Percentiles rank a stretch among this genome's conserved stretches.
Conservation (phyloP, 2,329 filamentous ascomycete genomes). For the Paecilomyces sp. region DNA sequence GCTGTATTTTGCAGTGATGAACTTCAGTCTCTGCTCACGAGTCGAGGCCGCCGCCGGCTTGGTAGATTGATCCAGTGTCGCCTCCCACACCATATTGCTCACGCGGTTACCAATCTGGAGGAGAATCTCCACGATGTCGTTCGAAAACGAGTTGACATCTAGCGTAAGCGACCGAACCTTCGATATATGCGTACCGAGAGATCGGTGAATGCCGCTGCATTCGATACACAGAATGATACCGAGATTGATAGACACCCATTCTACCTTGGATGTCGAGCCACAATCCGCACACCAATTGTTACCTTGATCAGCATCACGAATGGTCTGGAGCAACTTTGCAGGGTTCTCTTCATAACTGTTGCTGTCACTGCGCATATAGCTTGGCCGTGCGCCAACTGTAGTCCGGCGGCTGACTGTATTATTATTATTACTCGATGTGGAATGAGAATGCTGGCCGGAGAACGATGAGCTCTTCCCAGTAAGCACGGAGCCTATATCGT, state of each 20-base stretch:
- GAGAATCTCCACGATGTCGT: conserved; percentile 91
- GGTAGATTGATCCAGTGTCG: conserved; percentile 62
- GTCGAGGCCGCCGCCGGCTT: conserved; percentile 74
- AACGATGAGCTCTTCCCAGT: conserved; percentile 76
- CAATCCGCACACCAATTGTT: conserved; percentile 95
- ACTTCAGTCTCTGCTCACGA: conserved; percentile 83
- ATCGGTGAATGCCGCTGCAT: conserved; percentile 94
- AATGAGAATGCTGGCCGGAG: conserved; percentile 48
- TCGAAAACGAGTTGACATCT: conserved; percentile 92
- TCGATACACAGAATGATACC: conserved; percentile 96
- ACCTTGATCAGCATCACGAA: conserved; percentile 84
- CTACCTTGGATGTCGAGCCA: conserved; percentile 81
- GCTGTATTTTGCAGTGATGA: conserved; percentile 92
- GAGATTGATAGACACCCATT: conserved; percentile 98
- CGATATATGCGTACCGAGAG: conserved; percentile 92
- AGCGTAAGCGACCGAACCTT: conserved; percentile 93
- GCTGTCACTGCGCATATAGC: conserved; percentile 60
- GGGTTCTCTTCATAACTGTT: conserved; percentile 74
- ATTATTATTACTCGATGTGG: conserved; percentile 19
- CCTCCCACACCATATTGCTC: conserved; percentile 96
- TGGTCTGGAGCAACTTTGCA: conserved; percentile 75
- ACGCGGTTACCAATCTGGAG: conserved; percentile 87
- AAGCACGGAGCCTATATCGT: conserved; percentile 86
- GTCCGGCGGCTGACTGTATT: conserved; percentile 71
- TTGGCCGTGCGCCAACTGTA: conserved; percentile 83